Base-by-base conservation (phyloP, 2,329 filamentous ascomycete genomes). In the Pleurostoma richardsiae region DNA sequence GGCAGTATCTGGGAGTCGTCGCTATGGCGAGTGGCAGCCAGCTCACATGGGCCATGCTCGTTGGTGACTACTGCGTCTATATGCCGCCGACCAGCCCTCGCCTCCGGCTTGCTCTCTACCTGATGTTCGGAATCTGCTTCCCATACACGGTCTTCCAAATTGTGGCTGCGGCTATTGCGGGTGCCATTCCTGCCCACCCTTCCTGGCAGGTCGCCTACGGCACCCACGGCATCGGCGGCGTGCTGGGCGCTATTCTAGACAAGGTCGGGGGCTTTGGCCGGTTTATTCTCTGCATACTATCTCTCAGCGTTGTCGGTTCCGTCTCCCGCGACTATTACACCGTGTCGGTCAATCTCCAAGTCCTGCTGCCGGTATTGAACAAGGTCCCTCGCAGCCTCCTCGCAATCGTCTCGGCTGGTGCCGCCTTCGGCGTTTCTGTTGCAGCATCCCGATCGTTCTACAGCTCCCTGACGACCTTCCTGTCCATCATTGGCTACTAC, bases 11-110 rank as follows among this genome's bases (percentile, higher is more conserved):
- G 43, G 50, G 46, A 31, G 52, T 54, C 30, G 49, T 55, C 31
- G 50, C 55, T 2, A 51, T 58, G 10, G 47, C 52, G 10, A 52
- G 52, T 3, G 52, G 52, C 5, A 55, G 52, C 39, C 50, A 52
- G 53, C 44, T 54, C 30, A 55, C 52, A 2, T 55, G 42, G 53
- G 46, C 41, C 5, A 55, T 52, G 27, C 49, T 55, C 29, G 52
- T 46, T 2, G 53, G 53, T 11, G 53, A 55, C 41, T 56, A 56
- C 43, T 48, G 49, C 10, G 52, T 36, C 8, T 36, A 36, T n/a
- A 36, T 36, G 33, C 33, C 33, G 33, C 33, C 33, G 8, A 36
- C 33, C 33, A 36, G 8, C n/a, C 33, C 33, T 36, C 33, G 33
- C 8, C 33, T 36, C 33, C 33, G 33, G 8, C 33, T 36, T 36